These are phyloP conservation scores for Botryotinia convoluta DNA, from an alignment of 2,329 filamentous ascomycete genomes.

Conservation along the genomic window DNA sequence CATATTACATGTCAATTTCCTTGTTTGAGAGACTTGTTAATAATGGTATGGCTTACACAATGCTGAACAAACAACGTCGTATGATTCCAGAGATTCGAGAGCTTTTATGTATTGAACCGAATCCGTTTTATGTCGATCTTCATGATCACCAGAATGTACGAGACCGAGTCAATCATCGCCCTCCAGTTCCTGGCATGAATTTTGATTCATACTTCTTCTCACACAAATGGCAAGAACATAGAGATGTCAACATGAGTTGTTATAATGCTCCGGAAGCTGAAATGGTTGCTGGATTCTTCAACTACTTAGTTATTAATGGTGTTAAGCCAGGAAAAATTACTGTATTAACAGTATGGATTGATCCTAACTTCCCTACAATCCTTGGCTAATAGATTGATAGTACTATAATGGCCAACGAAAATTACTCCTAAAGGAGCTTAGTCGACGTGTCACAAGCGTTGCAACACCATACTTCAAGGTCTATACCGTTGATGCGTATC, in stretches of 20 bases:
- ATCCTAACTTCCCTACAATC: background rate
- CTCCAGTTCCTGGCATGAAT: slow-evolving; percentile 61
- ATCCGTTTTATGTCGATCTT: slow-evolving; percentile 59
- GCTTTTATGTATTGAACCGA: slow-evolving; percentile 44
- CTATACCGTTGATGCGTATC: slow-evolving; percentile 82
- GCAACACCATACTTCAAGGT: slow-evolving; percentile 50
- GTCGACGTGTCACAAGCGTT: slow-evolving; percentile 41
- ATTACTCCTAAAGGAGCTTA: slow-evolving; percentile 51
- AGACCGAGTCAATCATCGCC: slow-evolving; percentile 48
- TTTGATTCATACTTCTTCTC: slow-evolving; percentile 60
- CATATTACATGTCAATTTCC: slow-evolving; percentile 61
- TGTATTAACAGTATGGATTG: slow-evolving; percentile 56
- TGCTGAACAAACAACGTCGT: slow-evolving; percentile 58
- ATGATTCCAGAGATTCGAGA: slow-evolving; percentile 69
- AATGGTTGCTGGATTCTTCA: slow-evolving; percentile 71
- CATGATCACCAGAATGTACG: slow-evolving; percentile 57
- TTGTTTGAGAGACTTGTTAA: slow-evolving; percentile 66
- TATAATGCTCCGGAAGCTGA: slow-evolving; percentile 69
- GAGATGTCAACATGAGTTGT: slow-evolving; percentile 62
- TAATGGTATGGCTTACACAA: slow-evolving; percentile 54
- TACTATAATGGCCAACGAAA: slow-evolving; percentile 86
- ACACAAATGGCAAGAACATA: slow-evolving; percentile 63
- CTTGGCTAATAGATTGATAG: slow-evolving; percentile 19
- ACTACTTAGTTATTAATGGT: slow-evolving; percentile 70
- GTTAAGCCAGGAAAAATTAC: slow-evolving; percentile 63